Evolutionary conservation across 768 basidiomycete genomes (phyloP).

Genomic region (Psilocybe tampanensis): DNA sequence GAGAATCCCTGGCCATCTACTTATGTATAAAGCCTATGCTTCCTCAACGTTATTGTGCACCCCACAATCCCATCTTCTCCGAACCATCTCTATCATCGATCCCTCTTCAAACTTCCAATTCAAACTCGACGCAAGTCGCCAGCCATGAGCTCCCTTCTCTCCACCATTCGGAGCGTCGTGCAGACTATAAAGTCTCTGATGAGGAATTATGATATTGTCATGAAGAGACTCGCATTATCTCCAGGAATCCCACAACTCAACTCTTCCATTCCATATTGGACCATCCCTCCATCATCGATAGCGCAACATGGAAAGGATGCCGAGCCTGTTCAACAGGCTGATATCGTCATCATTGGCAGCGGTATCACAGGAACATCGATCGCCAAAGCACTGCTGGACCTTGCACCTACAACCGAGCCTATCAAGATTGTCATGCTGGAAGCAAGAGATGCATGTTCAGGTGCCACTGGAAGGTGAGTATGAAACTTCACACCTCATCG

Average conservation of each 20-base stretch:
- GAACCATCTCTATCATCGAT: too few species aligned
- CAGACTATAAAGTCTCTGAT: slow-evolving; percentile 20
- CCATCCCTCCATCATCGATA: slow-evolving; percentile 51
- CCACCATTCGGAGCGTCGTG: slow-evolving; percentile 16
- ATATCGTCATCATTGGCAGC: slow-evolving; percentile 76
- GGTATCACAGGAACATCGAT: slow-evolving; percentile 74
- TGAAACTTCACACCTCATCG: not conserved
- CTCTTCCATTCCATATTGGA: slow-evolving; percentile 68
- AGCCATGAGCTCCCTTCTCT: slow-evolving; percentile 23
- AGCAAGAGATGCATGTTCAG: slow-evolving; percentile 75
- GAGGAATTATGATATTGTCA: slow-evolving; percentile 22
- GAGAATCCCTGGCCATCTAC: too few species aligned
- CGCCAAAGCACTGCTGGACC: slow-evolving; percentile 53
- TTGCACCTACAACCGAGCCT: slow-evolving; percentile 22
- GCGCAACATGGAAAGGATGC: slow-evolving; percentile 32
- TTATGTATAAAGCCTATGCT: too few species aligned
- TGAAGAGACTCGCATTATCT: slow-evolving; percentile 32
- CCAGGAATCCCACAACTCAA: slow-evolving; percentile 61
- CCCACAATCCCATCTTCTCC: too few species aligned
- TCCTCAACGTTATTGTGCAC: too few species aligned
- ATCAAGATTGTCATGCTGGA: slow-evolving; percentile 73
- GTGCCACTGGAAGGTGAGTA: slow-evolving; percentile 66
- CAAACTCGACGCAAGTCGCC: too few species aligned
- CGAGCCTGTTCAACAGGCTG: slow-evolving; percentile 48
- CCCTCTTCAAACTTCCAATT: too few species aligned